Evolutionary conservation across 2,329 filamentous ascomycete species (phyloP).

Genomic region (Aschersonia sp.): DNA sequence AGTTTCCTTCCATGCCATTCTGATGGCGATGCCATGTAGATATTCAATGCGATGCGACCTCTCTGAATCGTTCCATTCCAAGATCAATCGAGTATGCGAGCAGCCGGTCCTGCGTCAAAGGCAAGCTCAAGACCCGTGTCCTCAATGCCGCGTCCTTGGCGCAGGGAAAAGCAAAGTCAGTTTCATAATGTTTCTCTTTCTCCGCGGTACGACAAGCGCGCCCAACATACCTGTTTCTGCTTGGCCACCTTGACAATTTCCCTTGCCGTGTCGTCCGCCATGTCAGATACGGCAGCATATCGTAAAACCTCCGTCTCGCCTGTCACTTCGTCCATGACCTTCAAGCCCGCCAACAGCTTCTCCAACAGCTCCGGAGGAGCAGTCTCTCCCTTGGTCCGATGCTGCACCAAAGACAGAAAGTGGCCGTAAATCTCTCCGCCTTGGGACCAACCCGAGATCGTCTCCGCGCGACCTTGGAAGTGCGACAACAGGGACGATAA

Average conservation of each 20-base stretch:
- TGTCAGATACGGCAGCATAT: conserved; percentile 64
- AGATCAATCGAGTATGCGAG: conserved; percentile 57
- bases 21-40: not conserved
- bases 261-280: conserved; percentile 59
- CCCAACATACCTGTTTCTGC: conserved; percentile 35
- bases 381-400: conserved; percentile 23
- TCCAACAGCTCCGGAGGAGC: conserved; percentile 34
- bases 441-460: conserved; percentile 58
- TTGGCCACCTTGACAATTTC: conserved; percentile 42
- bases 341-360: conserved; percentile 40
- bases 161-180: conserved; percentile 1
- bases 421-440: conserved; percentile 68
- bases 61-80: conserved; percentile 53
- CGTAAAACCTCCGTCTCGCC: conserved; percentile 34
- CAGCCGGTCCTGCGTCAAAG: conserved; percentile 59
- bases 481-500: conserved; percentile 56
- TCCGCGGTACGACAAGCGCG: not conserved
- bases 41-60: conserved; percentile 38
- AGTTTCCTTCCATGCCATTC: not conserved
- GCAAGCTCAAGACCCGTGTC: conserved; percentile 38
- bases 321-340: conserved; percentile 34
- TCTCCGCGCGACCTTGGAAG: conserved; percentile 49
- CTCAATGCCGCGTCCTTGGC: conserved; percentile 21
- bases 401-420: conserved; percentile 38
- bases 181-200: no score